Conservation (phyloP, 177 flowering plant species). For the Tripterygium wilfordii region DNA sequence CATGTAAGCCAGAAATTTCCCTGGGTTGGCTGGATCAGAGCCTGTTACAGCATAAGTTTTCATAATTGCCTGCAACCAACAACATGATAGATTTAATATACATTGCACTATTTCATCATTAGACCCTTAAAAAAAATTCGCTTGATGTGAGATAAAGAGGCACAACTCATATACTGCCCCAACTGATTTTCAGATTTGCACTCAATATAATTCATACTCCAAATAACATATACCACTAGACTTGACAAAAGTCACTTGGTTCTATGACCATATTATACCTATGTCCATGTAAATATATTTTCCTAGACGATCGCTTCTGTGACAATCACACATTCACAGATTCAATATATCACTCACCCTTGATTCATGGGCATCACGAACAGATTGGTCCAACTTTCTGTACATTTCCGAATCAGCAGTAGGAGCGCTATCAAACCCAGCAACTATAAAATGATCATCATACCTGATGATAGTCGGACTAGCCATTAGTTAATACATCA, state of each 20-base stretch:
- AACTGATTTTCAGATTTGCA: too few species aligned
- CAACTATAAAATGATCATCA: constrained; percentile 66
- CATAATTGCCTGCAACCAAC: constrained; percentile 85
- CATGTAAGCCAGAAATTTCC: constrained; percentile 92
- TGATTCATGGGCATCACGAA: constrained; percentile 71
- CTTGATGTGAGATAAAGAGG: too few species aligned
- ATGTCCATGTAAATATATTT: too few species aligned
- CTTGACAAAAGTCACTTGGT: too few species aligned
- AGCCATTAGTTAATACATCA: too few species aligned
- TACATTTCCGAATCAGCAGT: constrained; percentile 81
- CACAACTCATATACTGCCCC: too few species aligned
- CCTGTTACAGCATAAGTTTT: constrained; percentile 63
- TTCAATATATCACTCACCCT: constrained; percentile 41
- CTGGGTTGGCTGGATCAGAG: constrained; percentile 64
- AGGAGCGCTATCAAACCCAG: constrained; percentile 80
- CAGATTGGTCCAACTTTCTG: constrained; percentile 53
- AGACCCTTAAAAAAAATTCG: too few species aligned
- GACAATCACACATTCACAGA: not conserved
- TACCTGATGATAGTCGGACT: constrained; percentile 60
- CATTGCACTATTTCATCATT: too few species aligned
- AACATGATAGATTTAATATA: too few species aligned
- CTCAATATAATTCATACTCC: too few species aligned
- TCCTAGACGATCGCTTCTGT: not conserved
- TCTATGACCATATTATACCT: too few species aligned
- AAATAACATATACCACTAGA: too few species aligned